Conservation (phyloP, 1,284 basidiomycete genomes). For the Rhodotorula sp. region DNA sequence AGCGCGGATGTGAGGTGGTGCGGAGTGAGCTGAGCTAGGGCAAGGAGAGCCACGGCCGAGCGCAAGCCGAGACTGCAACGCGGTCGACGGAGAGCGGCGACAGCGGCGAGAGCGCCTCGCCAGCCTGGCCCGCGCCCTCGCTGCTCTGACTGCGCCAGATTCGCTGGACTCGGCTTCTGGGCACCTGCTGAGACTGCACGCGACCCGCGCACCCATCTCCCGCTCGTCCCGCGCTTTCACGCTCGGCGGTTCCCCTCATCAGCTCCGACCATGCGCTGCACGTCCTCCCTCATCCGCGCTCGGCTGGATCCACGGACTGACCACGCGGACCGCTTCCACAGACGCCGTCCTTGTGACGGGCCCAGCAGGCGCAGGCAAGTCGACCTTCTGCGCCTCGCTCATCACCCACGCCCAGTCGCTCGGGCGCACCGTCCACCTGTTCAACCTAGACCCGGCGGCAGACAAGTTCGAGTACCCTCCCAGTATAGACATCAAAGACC, state of each 20-base stretch:
- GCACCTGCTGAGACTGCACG: too few relatives aligned
- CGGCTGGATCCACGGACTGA: not conserved
- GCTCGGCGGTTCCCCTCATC: not conserved
- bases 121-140: too few relatives aligned
- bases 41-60: not conserved
- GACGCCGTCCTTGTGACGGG: conserved; percentile 59
- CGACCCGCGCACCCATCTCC: too few relatives aligned
- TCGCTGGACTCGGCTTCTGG: too few relatives aligned
- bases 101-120: not conserved
- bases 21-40: not conserved
- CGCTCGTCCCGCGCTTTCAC: too few relatives aligned
- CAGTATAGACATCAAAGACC: conserved; percentile 88
- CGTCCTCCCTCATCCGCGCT: not conserved
- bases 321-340: not conserved
- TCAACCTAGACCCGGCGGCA: conserved; percentile 97
- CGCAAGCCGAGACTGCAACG: not conserved
- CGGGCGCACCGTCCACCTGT: conserved; percentile 83
- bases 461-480: conserved; percentile 90
- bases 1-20: not conserved
- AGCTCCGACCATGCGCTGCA: conserved; percentile 16
- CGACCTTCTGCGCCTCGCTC: conserved; percentile 86
- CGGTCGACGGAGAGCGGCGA: too few relatives aligned
- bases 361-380: conserved; percentile 97
- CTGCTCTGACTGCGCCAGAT: too few relatives aligned
- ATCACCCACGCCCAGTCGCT: conserved; percentile 86